A percentile compares a stretch with the other conserved stretches of the same genome.
phyloP scores from a whole-genome alignment of 331 rosid species.

The Spiraea crenata region DNA sequence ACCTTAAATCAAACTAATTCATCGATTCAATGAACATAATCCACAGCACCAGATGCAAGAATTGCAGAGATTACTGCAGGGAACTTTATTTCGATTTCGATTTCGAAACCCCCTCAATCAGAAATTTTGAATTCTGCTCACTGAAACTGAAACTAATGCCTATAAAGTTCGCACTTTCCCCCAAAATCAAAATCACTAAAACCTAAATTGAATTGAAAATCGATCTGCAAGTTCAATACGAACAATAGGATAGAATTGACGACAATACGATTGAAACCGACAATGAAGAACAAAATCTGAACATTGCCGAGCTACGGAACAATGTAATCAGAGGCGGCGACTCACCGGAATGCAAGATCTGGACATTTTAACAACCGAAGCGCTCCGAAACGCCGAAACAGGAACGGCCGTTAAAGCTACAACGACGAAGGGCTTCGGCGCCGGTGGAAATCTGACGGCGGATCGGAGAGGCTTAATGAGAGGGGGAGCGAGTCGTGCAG shows the following conservation, averaged over 20 bases:
- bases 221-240: neutral
- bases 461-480: neutral
- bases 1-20: too few species aligned
- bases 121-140: neutral
- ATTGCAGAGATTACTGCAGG: neutral
- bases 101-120: neutral
- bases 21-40: too few species aligned
- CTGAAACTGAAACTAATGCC: neutral
- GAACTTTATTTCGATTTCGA: neutral
- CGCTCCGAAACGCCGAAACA: neutral
- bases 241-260: neutral
- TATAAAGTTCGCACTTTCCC: neutral
- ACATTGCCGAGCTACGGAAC: neutral
- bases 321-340: slow-evolving; percentile 26
- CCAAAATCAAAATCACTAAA: neutral
- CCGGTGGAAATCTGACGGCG: neutral
- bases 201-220: neutral
- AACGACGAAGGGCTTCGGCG: neutral
- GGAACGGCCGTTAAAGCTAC: neutral
- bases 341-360: slow-evolving; percentile 58
- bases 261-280: neutral
- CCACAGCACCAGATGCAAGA: neutral
- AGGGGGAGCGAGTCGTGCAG: neutral
- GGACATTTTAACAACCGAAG: slow-evolving; percentile 7
- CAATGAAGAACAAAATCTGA: slow-evolving; percentile 15